Conservation (phyloP, 2,329 filamentous ascomycete species). For the Diplodia sapinea region DNA sequence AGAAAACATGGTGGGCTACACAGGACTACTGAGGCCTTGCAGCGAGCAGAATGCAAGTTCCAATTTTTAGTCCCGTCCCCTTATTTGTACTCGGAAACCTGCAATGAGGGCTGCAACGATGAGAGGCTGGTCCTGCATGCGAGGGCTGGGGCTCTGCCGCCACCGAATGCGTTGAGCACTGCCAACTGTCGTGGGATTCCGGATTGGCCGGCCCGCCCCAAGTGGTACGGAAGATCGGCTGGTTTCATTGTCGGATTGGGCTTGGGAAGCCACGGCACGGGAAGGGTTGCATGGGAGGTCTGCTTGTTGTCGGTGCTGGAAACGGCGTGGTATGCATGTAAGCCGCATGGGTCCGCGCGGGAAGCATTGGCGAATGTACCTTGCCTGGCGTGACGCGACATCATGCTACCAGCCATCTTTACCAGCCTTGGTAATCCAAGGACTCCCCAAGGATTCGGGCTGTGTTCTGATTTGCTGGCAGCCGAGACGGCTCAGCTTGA, state of each 20-base stretch:
- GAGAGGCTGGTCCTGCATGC: constrained; percentile 8
- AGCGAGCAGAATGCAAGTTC: background rate
- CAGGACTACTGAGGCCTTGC: background rate
- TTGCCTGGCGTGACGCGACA: background rate
- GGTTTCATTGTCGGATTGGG: background rate
- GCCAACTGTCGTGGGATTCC: constrained; percentile 7
- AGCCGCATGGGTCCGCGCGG: background rate
- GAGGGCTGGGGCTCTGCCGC: background rate
- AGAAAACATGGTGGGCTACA: background rate
- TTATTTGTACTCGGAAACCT: background rate
- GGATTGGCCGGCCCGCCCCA: constrained; percentile 10
- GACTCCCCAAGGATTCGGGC: background rate
- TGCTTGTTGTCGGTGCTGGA: background rate
- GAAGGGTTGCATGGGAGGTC: background rate
- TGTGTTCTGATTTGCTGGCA: background rate
- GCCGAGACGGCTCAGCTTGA: background rate
- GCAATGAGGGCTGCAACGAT: background rate
- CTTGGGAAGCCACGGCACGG: background rate
- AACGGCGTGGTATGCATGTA: constrained; percentile 5
- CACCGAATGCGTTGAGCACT: background rate
- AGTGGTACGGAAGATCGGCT: background rate
- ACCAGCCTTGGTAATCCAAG: constrained; percentile 1
- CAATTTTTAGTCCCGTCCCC: background rate
- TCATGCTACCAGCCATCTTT: constrained; percentile 2
- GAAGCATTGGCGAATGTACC: background rate